Base-by-base conservation (phyloP, 371 early-diverging fungal species). In the Synchytrium microbalum region DNA sequence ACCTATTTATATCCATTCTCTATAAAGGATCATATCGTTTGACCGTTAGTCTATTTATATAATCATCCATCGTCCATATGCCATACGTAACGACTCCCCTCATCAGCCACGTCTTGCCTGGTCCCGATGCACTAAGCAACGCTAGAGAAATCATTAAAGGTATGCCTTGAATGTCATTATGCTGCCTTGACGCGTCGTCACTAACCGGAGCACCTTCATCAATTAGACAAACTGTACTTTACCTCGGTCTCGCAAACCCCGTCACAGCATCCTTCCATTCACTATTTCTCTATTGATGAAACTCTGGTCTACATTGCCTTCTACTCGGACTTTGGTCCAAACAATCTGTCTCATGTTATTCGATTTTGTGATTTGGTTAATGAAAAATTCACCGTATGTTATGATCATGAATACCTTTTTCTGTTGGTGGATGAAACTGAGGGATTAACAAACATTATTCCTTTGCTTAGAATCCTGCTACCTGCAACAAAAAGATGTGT, bases 261-360 rank as follows among this genome's bases (percentile, higher is more conserved):
- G 19, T 76, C 76, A 14, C 58, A 52, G 16, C 71, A 67, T 26
- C 57, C 67, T n/a, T 64, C 62, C 54, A 64, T 74, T 8, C 75
- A 76, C 62, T 75, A 72, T 57, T 79, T 79, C 66, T 64, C 70
- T 38, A 71, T 79, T 62, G 79, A 79, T 66, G 27, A 64, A 13
- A 52, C 60, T 1, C 67, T 79, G n/a, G 73, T 72, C 26, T 77
- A 76, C 66, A 67, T 74, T 67, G 72, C 67, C 62, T 77, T 77
- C 60, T 78, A 72, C 61, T 68, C 76, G 2, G 86, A 86, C 58
- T 85, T 86, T 65, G 86, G 86, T 0, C 86, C 86, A 10, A 68
- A 69, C n/a, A 80, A 82, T 67, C 60, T 86, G 59, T 72, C 77
- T 2, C 83, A 84, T 51, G 73, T 84, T 19, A 65, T 81, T 52